Evolutionary conservation across 768 basidiomycete genomes (phyloP).

Genomic region (Pleurotus tuber-regium): DNA sequence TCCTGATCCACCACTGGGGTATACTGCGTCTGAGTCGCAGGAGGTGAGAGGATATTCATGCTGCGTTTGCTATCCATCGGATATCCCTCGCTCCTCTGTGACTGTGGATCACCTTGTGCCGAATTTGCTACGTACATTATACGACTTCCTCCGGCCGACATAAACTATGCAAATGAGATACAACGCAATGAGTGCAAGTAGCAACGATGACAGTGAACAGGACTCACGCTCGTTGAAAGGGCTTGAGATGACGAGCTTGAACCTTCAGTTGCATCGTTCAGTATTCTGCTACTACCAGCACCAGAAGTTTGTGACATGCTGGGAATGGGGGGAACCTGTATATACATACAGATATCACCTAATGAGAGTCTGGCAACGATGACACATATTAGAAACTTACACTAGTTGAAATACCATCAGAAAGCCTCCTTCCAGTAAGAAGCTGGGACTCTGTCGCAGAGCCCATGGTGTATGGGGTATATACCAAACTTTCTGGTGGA

Average conservation of each 20-base stretch:
- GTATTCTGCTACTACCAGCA: neutral
- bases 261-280: neutral
- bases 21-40: neutral
- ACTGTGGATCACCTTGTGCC: neutral
- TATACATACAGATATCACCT: neutral
- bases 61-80: neutral
- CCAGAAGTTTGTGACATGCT: neutral
- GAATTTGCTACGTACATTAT: neutral
- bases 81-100: neutral
- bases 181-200: no score
- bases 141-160: neutral
- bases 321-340: neutral
- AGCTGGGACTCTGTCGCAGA: neutral
- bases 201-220: no score
- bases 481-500: neutral
- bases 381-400: neutral
- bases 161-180: no score
- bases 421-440: neutral
- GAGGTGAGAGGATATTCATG: neutral
- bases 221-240: no score
- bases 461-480: neutral
- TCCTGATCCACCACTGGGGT: neutral
- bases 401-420: neutral
- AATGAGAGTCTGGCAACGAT: neutral
- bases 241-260: no score